Base-by-base conservation (phyloP, 192 early-diverging fungal genomes). In the Coemansia sp. region DNA sequence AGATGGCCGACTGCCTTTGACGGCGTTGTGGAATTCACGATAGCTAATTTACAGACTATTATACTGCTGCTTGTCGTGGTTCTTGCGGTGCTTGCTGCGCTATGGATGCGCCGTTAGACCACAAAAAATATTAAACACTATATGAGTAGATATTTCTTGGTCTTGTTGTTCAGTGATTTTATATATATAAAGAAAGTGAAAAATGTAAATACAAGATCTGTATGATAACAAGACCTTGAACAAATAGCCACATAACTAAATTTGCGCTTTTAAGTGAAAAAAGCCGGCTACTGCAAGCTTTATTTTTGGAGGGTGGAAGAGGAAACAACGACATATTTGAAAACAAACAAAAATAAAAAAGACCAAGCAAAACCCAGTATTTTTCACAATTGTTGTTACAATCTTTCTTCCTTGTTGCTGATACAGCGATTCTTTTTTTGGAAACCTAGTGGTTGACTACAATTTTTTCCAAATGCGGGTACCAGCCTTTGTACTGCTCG, bases 1-100 rank as follows among this genome's bases (percentile, higher is more conserved):
- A 34, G 19, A 16, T 81, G 78, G 78, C 78, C 78, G 4, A 71
- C 72, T n/a, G 64, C 70, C 3, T 1, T 56, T 4, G 69, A 68
- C 5, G 28, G 14, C n/a, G 35, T 60, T 19, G 50, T 54, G 8
- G 58, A 55, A 14, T 36, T 64, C 2, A 58, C 46, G 1, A 58
- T 36, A 29, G 65, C 54, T n/a, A 60, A 79, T 35, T 20, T 68
- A 11, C 70, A 63, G 56, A n/a, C 42, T n/a, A 34, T 78, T 11
- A 51, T 57, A n/a, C 34, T 78, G 49, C 6, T 61, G 16, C 29
- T 74, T 19, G 75, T 72, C 2, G 25, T 78, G 18, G 20, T 78
- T 19, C n/a, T 78, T 9, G 75, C 68, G 29, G 61, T 78, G 16
- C 9, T 68, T n/a, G 36, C 47, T 23, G 64, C 69, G 0, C 46